Percentiles rank a stretch among this genome's conserved stretches.
These are phyloP conservation scores for Collybia mongolica DNA, from an alignment of 768 basidiomycete species.

Conservation along the genomic window DNA sequence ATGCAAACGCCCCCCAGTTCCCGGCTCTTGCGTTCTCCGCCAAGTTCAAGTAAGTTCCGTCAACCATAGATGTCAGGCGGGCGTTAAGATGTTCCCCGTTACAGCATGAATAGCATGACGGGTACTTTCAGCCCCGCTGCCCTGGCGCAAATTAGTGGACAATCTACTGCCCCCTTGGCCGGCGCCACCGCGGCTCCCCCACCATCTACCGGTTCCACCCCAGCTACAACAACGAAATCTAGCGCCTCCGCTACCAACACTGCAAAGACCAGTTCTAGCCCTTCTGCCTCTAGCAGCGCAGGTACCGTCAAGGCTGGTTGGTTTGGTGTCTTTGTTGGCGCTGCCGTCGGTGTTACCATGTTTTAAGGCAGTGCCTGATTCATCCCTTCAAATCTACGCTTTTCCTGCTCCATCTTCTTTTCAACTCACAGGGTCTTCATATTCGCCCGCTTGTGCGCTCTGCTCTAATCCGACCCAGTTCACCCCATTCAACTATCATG, in stretches of 20 bases:
- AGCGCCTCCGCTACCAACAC: constrained; percentile 12
- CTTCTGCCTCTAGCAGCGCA: constrained; percentile 21
- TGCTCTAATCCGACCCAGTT: constrained; percentile 13
- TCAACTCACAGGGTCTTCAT: constrained; percentile 1
- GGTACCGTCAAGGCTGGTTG: constrained; percentile 27
- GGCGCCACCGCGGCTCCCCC: constrained; percentile 28
- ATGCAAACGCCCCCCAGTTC: constrained; percentile 50
- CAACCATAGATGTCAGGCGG: background rate
- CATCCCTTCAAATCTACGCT: background rate
- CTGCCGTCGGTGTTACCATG: constrained; percentile 32
- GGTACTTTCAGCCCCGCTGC: constrained; percentile 62
- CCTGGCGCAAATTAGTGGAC: constrained; percentile 58
- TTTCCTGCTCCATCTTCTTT: background rate
- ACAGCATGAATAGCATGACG: constrained; percentile 66
- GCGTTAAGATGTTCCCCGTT: background rate
- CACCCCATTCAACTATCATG: constrained; percentile 5
- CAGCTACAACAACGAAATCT: constrained; percentile 15
- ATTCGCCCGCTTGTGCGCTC: background rate
- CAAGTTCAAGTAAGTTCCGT: constrained; percentile 61
- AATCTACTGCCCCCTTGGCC: constrained; percentile 57
- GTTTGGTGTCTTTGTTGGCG: constrained; percentile 31
- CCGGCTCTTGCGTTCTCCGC: constrained; percentile 75
- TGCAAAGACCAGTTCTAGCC: constrained; percentile 11
- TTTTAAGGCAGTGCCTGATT: constrained; percentile 25
- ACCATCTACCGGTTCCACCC: constrained; percentile 15